phyloP scores from a whole-genome alignment of 2,329 filamentous ascomycete species.

The Huntiella abstrusa region DNA sequence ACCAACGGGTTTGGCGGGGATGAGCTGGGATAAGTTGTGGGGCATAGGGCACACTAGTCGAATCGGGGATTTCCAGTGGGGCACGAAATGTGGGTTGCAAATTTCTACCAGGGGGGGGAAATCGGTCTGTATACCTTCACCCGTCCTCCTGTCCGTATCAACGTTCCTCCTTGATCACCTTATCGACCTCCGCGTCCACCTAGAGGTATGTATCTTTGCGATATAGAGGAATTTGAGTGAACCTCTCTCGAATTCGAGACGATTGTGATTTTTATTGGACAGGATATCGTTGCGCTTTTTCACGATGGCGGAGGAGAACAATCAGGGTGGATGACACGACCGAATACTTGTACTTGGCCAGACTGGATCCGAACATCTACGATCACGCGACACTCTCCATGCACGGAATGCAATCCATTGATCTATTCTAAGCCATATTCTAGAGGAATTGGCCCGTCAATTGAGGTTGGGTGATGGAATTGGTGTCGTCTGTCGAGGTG shows the following conservation, averaged over 20 bases:
- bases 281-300: conserved; percentile 19
- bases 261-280: conserved; percentile 8
- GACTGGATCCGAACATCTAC: too few relatives aligned
- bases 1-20: background rate
- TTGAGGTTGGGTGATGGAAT: background rate
- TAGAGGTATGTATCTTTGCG: conserved; percentile 9
- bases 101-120: conserved; percentile 4
- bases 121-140: background rate
- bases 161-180: conserved; percentile 3
- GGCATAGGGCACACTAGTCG: conserved; percentile 19
- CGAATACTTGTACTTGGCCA: background rate
- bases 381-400: too few relatives aligned
- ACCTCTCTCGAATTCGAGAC: conserved; percentile 10
- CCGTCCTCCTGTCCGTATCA: conserved; percentile 10
- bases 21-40: conserved; percentile 1
- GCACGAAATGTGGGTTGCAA: conserved; percentile 7
- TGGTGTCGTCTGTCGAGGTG: background rate
- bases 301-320: conserved; percentile 42
- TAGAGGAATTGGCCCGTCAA: background rate
- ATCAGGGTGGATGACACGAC: conserved; percentile 26
- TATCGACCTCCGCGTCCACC: conserved; percentile 10
- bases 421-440: too few relatives aligned
- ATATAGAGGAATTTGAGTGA: conserved; percentile 6
- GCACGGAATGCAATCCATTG: too few relatives aligned
- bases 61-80: conserved; percentile 3